Evolutionary conservation across 1,284 basidiomycete genomes (phyloP).

Genomic region (Pseudozyma pruni): DNA sequence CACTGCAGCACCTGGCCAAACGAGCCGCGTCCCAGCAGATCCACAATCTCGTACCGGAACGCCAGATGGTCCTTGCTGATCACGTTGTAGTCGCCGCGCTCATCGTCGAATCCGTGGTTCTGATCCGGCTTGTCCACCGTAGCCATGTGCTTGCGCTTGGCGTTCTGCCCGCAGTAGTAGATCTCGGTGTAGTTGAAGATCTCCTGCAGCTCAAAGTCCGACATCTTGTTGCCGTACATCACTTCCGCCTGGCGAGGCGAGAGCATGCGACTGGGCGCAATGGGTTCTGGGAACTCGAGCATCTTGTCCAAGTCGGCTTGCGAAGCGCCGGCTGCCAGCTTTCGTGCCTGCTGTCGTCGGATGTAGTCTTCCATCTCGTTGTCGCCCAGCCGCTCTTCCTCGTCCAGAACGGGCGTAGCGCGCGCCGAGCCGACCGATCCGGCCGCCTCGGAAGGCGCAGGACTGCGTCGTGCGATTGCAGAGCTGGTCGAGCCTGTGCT

Average conservation of each 20-base stretch:
- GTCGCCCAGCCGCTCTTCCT: conserved; percentile 90
- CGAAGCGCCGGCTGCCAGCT: conserved; percentile 79
- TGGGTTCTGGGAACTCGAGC: conserved; percentile 90
- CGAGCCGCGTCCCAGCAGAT: conserved; percentile 94
- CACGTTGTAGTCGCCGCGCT: conserved; percentile 94
- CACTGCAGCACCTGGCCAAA: conserved; percentile 98
- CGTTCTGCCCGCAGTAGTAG: conserved; percentile 78
- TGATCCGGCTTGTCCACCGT: conserved; percentile 78
- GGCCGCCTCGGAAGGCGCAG: conserved; percentile 28
- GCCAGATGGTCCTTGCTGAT: conserved; percentile 91
- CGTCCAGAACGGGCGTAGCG: conserved; percentile 68
- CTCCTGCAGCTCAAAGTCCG: conserved; percentile 84
- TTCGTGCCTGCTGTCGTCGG: conserved; percentile 85
- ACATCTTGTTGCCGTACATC: conserved; percentile 69
- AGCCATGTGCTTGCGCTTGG: conserved; percentile 59
- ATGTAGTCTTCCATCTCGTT: conserved; percentile 98
- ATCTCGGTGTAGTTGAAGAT: conserved; percentile 86
- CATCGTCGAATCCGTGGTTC: conserved; percentile 97
- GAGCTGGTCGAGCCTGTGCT: conserved; percentile 12
- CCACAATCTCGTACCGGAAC: conserved; percentile 93
- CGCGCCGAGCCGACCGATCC: conserved; percentile 21
- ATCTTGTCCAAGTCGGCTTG: conserved; percentile 89
- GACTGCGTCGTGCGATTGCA: conserved; percentile 29
- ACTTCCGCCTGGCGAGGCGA: conserved; percentile 74
- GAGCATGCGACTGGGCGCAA: conserved; percentile 76